Percentiles rank a stretch among this genome's conserved stretches.
Conservation (phyloP, 768 basidiomycete genomes). For the Trametes elegans region DNA sequence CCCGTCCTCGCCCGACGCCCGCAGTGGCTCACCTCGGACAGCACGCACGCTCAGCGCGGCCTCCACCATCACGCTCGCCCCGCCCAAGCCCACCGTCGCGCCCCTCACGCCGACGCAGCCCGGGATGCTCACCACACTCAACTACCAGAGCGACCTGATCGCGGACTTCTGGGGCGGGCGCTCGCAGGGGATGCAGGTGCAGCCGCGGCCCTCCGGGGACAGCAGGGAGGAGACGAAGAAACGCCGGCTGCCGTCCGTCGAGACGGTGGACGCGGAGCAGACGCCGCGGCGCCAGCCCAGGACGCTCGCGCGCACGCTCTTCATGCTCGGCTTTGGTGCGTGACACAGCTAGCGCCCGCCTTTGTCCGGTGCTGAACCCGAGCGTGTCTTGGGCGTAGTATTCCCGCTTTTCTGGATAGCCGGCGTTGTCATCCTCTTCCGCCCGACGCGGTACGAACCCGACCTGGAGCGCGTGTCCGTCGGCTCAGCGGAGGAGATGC, state of each 20-base stretch:
- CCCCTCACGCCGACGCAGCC: not conserved
- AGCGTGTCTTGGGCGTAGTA: too few relatives aligned
- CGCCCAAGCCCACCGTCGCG: not conserved
- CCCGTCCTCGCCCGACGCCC: not conserved
- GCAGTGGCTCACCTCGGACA: not conserved
- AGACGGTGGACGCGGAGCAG: not conserved
- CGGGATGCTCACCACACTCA: not conserved
- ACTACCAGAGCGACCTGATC: constrained; percentile 5
- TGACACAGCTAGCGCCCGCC: too few relatives aligned
- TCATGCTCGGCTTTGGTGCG: constrained; percentile 15
- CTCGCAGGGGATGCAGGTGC: not conserved
- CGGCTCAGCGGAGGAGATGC: constrained; percentile 1
- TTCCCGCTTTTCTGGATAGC: constrained; percentile 10
- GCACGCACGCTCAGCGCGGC: not conserved
- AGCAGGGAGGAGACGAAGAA: too few relatives aligned
- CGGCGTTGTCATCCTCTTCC: constrained; percentile 7
- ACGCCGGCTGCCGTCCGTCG: not conserved
- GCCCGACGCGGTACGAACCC: not conserved
- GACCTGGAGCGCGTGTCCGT: constrained; percentile 2
- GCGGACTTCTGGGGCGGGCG: constrained; percentile 5
- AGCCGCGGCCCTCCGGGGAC: not conserved
- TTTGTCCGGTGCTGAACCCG: too few relatives aligned
- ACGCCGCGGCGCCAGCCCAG: not conserved
- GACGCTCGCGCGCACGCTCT: constrained; percentile 8
- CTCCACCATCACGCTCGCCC: constrained; percentile 1